Evolutionary conservation across 192 early-diverging fungal genomes (phyloP).

Genomic region (Podochytrium sp.): DNA sequence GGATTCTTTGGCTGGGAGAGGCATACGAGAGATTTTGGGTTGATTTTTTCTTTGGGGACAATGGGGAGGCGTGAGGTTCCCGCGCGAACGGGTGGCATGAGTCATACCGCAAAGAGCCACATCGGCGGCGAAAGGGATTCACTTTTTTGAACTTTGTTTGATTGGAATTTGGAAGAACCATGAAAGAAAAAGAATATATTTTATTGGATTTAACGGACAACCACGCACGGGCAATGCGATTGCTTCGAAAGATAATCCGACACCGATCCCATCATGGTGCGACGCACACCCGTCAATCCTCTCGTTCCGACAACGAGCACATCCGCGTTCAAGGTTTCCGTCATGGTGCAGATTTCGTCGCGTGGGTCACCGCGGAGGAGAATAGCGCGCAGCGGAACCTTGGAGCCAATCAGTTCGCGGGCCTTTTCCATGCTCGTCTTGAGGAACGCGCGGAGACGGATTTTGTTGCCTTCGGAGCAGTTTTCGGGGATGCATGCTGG

Average conservation of each 20-base stretch:
- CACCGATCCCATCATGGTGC: slow-evolving; percentile 44
- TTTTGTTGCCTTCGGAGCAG: slow-evolving; percentile 4
- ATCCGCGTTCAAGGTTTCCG: slow-evolving; percentile 31
- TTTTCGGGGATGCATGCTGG: slow-evolving; percentile 17
- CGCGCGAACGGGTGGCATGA: too few species aligned
- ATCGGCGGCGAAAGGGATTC: too few species aligned
- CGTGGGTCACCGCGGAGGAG: slow-evolving; percentile 54
- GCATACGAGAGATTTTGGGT: background rate
- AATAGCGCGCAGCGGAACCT: slow-evolving; percentile 38
- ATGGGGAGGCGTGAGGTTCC: background rate
- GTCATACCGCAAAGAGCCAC: too few species aligned
- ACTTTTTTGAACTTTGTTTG: too few species aligned
- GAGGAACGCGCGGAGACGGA: background rate
- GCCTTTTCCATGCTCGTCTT: slow-evolving; percentile 11
- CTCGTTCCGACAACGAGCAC: slow-evolving; percentile 61
- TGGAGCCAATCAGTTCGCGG: background rate
- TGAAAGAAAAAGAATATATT: too few species aligned
- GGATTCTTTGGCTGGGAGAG: too few species aligned
- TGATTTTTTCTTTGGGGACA: background rate
- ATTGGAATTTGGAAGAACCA: too few species aligned
- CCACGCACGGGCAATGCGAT: slow-evolving; percentile 5
- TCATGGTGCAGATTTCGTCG: slow-evolving; percentile 37
- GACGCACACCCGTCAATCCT: slow-evolving; percentile 58
- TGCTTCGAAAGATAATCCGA: slow-evolving; percentile 25
- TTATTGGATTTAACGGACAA: slow-evolving; percentile 17